These are phyloP conservation scores for Polyporus arcularius DNA, from an alignment of 768 basidiomycete genomes.

Conservation along the genomic window DNA sequence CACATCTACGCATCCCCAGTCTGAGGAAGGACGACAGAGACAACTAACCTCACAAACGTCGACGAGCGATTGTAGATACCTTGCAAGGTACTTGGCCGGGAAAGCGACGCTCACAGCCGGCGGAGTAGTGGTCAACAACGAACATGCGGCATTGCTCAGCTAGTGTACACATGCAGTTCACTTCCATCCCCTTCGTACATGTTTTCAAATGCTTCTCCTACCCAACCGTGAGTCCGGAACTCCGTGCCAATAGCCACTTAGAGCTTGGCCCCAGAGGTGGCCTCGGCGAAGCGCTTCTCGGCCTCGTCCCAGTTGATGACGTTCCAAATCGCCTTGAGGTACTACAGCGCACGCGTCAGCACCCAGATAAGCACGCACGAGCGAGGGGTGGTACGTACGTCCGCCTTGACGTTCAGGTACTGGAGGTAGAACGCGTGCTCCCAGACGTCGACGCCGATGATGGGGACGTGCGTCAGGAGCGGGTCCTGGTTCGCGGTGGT, in stretches of 20 bases:
- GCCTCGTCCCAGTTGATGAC: constrained; percentile 76
- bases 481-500: constrained; percentile 98
- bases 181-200: constrained; percentile 10
- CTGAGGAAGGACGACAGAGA: neutral
- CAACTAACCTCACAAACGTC: too few relatives aligned
- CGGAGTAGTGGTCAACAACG: neutral
- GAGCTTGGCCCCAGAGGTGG: constrained; percentile 36
- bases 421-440: constrained; percentile 97
- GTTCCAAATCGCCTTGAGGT: constrained; percentile 76
- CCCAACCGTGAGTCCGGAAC: neutral
- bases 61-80: too few relatives aligned
- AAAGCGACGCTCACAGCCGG: too few relatives aligned
- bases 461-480: constrained; percentile 68
- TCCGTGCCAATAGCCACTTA: constrained; percentile 25
- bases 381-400: constrained; percentile 55
- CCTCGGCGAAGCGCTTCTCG: constrained; percentile 62
- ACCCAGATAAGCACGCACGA: neutral
- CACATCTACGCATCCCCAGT: too few relatives aligned
- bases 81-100: too few relatives aligned
- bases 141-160: constrained; percentile 7
- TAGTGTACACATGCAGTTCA: constrained; percentile 15
- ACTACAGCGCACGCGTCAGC: constrained; percentile 39
- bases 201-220: neutral
- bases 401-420: constrained; percentile 92
- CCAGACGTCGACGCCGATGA: constrained; percentile 95